phyloP scores from a whole-genome alignment of 345 rosid species.

The Chamaenerion angustifolium region DNA sequence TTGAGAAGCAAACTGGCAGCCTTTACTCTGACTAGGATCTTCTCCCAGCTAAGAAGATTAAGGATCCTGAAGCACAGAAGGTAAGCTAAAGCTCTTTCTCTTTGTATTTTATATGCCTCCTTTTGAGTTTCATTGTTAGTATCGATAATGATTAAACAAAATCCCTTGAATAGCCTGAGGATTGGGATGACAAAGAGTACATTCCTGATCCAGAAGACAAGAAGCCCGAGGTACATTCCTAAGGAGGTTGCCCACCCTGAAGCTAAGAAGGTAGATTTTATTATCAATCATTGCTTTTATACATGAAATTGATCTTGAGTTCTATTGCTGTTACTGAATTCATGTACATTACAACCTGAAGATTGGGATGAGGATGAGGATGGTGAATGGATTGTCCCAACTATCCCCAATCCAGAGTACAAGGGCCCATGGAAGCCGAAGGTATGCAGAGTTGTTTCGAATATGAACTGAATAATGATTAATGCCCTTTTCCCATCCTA shows the following conservation, averaged over 20 bases:
- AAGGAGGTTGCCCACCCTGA: conserved; percentile 79
- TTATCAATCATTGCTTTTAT: not conserved
- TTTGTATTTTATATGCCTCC: no score
- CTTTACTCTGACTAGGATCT: conserved; percentile 86
- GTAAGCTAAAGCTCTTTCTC: conserved; percentile 16
- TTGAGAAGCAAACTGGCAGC: no score
- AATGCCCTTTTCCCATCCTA: no score
- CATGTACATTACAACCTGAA: conserved; percentile 51
- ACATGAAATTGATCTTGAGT: not conserved
- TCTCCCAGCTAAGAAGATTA: conserved; percentile 74
- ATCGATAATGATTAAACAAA: no score
- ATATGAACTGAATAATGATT: not conserved
- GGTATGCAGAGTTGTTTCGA: conserved; percentile 31
- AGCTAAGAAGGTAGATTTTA: conserved; percentile 60
- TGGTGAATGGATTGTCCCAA: conserved; percentile 99
- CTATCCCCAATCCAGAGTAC: no score
- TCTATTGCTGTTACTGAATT: conserved; percentile 8
- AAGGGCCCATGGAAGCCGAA: conserved; percentile 86
- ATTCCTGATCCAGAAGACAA: no score
- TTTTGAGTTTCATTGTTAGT: no score
- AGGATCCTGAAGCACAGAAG: conserved; percentile 89
- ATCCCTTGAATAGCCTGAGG: no score
- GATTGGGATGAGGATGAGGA: conserved; percentile 99
- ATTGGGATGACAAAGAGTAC: no score
- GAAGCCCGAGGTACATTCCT: conserved; percentile 94